Evolutionary conservation across 306 rosid species (phyloP).

Genomic region (Inga leiocalycina): DNA sequence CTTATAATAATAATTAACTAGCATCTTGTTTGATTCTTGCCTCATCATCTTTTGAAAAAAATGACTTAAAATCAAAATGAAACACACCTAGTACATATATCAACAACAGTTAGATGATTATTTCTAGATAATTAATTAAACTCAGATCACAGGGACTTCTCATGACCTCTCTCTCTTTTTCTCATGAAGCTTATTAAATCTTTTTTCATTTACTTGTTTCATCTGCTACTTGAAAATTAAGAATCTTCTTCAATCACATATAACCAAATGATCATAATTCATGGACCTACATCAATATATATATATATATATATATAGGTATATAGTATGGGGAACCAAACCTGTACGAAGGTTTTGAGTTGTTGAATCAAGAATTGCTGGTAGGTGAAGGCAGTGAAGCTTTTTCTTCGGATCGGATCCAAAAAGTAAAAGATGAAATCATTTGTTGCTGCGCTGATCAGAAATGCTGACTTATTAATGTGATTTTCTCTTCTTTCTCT

Average conservation of each 20-base stretch:
- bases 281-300: background rate
- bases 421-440: conserved; percentile 70
- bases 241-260: background rate
- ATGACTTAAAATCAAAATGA: background rate
- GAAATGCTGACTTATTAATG: conserved; percentile 49
- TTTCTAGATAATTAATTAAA: too few species aligned
- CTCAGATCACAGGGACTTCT: background rate
- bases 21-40: too few species aligned
- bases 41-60: too few species aligned
- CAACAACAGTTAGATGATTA: background rate
- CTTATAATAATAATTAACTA: too few species aligned
- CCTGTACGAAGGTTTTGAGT: conserved; percentile 56
- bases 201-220: background rate
- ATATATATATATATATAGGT: too few species aligned
- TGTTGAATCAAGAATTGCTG: conserved; percentile 59
- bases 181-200: background rate
- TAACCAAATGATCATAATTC: background rate
- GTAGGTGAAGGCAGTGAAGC: conserved; percentile 41
- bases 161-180: background rate
- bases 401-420: conserved; percentile 47
- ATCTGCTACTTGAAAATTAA: too few species aligned
- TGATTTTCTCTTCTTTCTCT: conserved; percentile 50
- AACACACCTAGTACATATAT: background rate
- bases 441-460: conserved; percentile 81
- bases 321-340: conserved; percentile 7